These are phyloP conservation scores for Strobilomyces confusus DNA, from an alignment of 768 basidiomycete genomes.

Conservation along the genomic window DNA sequence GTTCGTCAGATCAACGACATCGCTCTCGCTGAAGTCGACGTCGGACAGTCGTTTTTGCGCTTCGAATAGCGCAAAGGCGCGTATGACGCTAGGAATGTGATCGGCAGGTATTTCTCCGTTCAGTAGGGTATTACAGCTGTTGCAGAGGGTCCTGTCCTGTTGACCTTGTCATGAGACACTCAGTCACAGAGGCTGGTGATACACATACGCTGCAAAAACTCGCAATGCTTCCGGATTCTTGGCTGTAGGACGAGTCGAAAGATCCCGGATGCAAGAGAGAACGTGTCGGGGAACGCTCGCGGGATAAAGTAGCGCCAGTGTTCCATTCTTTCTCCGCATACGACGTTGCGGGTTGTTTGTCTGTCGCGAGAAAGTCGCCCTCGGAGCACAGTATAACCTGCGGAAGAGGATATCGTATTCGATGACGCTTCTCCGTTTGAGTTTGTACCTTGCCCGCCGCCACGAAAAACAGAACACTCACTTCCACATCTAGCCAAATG, in stretches of 20 bases:
- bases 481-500: background rate
- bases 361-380: background rate
- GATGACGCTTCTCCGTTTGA: background rate
- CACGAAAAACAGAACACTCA: conserved; percentile 1
- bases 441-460: background rate
- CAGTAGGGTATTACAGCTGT: conserved; percentile 12
- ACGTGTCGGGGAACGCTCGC: background rate
- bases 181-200: background rate
- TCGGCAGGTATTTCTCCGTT: conserved; percentile 15
- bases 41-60: conserved; percentile 6
- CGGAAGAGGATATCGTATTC: background rate
- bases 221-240: conserved; percentile 5
- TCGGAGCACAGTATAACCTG: background rate
- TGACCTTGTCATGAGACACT: background rate
- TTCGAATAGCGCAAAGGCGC: conserved; percentile 18
- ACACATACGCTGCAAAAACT: conserved; percentile 14
- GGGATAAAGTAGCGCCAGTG: background rate
- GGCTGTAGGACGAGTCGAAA: background rate
- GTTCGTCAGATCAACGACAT: conserved; percentile 13
- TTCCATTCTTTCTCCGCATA: background rate
- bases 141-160: conserved; percentile 15
- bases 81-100: conserved; percentile 22
- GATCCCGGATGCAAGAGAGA: background rate
- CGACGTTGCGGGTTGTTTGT: background rate
- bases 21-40: conserved; percentile 9